Conservation (phyloP, 148 eudicot genomes). For the Rhododendron vialii region DNA sequence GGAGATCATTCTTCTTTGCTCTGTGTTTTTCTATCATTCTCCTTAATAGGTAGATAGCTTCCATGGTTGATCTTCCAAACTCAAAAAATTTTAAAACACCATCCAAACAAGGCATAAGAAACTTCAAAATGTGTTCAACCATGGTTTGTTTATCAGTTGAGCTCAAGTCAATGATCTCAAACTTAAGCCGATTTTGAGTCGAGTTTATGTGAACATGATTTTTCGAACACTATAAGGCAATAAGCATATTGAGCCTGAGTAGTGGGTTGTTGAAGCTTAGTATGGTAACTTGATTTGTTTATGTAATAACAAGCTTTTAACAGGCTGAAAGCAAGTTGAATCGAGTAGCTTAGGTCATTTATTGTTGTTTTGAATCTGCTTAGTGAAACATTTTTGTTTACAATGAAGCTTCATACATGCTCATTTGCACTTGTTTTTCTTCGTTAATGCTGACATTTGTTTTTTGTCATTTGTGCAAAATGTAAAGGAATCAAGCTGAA, state of each 20-base stretch:
- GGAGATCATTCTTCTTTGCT: too few relatives aligned
- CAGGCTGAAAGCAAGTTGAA: neutral
- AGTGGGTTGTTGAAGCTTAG: neutral
- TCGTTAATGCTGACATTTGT: neutral
- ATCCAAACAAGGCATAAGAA: neutral
- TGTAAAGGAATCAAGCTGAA: conserved; percentile 61
- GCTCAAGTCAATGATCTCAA: neutral
- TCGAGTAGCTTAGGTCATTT: neutral
- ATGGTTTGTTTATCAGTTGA: neutral
- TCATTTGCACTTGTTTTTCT: neutral
- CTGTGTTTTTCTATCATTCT: too few relatives aligned
- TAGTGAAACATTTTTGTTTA: neutral
- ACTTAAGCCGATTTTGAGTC: neutral
- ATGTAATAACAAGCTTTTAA: neutral
- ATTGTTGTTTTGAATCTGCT: neutral
- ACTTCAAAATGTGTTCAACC: neutral
- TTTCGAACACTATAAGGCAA: neutral
- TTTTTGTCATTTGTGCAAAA: neutral
- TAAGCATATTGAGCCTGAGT: neutral
- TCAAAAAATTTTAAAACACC: too few relatives aligned
- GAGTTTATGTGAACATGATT: neutral
- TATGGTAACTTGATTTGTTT: neutral
- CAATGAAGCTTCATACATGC: too few relatives aligned
- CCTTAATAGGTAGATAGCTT: too few relatives aligned
- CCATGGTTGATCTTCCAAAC: too few relatives aligned